These are phyloP conservation scores for Leccinum angustisporum DNA, from an alignment of 1,284 basidiomycete genomes.

Conservation along the genomic window DNA sequence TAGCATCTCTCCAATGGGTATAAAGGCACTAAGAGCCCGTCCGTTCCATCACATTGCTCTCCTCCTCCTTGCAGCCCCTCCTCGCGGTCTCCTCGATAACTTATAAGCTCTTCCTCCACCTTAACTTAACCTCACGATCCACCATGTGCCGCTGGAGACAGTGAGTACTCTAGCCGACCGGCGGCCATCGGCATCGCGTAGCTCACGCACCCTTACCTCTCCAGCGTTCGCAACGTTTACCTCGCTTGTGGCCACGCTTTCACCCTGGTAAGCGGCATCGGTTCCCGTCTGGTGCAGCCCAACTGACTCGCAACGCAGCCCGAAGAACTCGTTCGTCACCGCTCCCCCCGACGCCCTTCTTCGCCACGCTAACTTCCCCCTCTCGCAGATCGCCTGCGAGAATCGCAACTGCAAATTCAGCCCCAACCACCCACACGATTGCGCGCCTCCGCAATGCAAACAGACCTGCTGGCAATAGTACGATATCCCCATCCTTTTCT, in stretches of 20 bases:
- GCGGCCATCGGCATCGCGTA: constrained; percentile 4
- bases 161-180: constrained; percentile 26
- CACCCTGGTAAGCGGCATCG: constrained; percentile 35
- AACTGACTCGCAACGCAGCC: constrained; percentile 27
- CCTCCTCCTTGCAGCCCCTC: neutral
- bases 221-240: constrained; percentile 45
- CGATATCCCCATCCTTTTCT: neutral
- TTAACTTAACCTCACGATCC: constrained; percentile 3
- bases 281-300: neutral
- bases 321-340: constrained; percentile 28
- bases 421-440: constrained; percentile 43
- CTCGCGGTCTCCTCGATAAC: constrained; percentile 4
- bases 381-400: constrained; percentile 40
- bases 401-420: constrained; percentile 48
- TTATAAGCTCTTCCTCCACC: neutral
- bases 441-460: constrained; percentile 40
- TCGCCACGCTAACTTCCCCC: constrained; percentile 18
- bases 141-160: constrained; percentile 41
- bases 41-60: constrained; percentile 15
- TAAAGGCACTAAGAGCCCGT: constrained; percentile 22
- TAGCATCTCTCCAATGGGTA: constrained; percentile 25
- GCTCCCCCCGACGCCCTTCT: neutral
- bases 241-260: constrained; percentile 39
- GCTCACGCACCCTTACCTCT: constrained; percentile 8
- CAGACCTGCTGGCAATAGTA: constrained; percentile 52